phyloP scores from a whole-genome alignment of 352 stramenopile genomes.

The Pythium dissimile region DNA sequence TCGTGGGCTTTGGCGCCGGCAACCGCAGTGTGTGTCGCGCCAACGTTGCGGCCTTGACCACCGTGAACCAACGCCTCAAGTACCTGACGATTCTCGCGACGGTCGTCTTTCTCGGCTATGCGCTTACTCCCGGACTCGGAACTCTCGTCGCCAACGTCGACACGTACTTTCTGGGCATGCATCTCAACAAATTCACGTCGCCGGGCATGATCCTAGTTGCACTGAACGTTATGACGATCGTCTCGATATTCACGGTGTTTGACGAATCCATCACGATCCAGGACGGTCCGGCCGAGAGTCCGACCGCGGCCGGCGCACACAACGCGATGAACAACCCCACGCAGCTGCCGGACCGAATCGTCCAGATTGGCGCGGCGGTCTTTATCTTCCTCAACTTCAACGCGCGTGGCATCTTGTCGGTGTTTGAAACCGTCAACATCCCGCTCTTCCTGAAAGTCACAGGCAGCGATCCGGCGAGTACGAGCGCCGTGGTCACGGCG shows the following conservation, averaged over 20 bases:
- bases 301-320: conserved; percentile 26
- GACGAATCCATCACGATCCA: conserved; percentile 50
- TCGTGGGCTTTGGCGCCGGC: conserved; percentile 74
- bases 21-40: conserved; percentile 77
- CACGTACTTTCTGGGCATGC: conserved; percentile 49
- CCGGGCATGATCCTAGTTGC: conserved; percentile 57
- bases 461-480: conserved; percentile 48
- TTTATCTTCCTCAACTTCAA: conserved; percentile 85
- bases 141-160: conserved; percentile 63
- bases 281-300: conserved; percentile 55
- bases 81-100: conserved; percentile 73
- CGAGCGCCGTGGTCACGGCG: conserved; percentile 49
- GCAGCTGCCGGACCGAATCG: conserved; percentile 55
- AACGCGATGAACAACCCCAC: conserved; percentile 54
- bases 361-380: conserved; percentile 67
- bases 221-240: conserved; percentile 64
- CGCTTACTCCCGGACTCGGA: conserved; percentile 64
- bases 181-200: conserved; percentile 77
- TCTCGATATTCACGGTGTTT: conserved; percentile 58
- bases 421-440: conserved; percentile 87
- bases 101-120: conserved; percentile 75
- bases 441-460: conserved; percentile 71
- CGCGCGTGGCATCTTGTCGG: conserved; percentile 68
- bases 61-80: conserved; percentile 65
- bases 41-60: conserved; percentile 67